Conservation (phyloP, 164 flowering plant genomes). For the Aristolochia contorta region DNA sequence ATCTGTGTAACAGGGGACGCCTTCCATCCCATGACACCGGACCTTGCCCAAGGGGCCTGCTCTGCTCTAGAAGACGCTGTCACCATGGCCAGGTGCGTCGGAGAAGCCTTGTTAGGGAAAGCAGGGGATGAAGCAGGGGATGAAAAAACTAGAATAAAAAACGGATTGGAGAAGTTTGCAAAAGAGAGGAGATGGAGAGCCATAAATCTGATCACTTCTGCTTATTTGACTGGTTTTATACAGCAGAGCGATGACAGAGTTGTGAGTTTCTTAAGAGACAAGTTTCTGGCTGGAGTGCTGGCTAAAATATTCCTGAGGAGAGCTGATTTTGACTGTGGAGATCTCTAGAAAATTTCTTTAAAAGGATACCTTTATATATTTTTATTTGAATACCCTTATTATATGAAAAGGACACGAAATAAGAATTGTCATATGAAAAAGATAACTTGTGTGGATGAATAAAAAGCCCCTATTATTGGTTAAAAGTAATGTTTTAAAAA, state of each 20-base stretch:
- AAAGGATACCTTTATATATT: too few species aligned
- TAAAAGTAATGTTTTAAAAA: too few species aligned
- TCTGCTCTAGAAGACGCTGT: slow-evolving; percentile 10
- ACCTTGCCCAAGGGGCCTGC: slow-evolving; percentile 10
- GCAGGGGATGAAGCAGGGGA: slow-evolving; percentile 40
- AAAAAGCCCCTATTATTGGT: too few species aligned
- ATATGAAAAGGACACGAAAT: too few species aligned
- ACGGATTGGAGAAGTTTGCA: slow-evolving; percentile 7
- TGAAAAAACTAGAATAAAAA: slow-evolving; percentile 29
- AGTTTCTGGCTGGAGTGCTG: slow-evolving; percentile 3
- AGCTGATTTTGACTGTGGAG: slow-evolving; percentile 9
- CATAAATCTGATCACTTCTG: slow-evolving; percentile 7
- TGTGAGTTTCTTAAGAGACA: slow-evolving; percentile 13
- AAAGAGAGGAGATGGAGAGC: slow-evolving; percentile 15
- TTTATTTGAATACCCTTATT: too few species aligned
- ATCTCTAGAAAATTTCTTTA: too few species aligned
- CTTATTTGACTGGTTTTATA: slow-evolving; percentile 10
- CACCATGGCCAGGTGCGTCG: slow-evolving; percentile 12
- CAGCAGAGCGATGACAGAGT: slow-evolving; percentile 8
- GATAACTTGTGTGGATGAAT: too few species aligned
- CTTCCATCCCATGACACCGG: slow-evolving; percentile 62
- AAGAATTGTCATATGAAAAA: too few species aligned
- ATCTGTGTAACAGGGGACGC: slow-evolving; percentile 43
- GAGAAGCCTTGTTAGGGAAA: slow-evolving; percentile 6
- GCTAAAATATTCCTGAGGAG: slow-evolving; percentile 11